Percentiles rank a stretch among this genome's conserved stretches.
Conservation (phyloP, 1,284 basidiomycete species). For the Moesziomyces globuligerus region DNA sequence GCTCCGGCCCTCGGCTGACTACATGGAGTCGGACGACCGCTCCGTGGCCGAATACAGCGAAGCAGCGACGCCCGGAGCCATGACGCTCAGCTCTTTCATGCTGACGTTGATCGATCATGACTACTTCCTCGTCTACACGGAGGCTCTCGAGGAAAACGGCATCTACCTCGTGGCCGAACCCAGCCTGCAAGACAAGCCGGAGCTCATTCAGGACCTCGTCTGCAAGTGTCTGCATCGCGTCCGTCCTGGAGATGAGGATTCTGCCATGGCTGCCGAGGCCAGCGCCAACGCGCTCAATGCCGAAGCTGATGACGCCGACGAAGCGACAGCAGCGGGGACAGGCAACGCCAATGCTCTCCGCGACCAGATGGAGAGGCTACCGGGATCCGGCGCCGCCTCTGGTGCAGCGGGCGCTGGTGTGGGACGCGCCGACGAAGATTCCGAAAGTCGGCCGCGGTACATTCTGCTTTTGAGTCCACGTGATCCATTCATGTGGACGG, state of each 20-base stretch:
- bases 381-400: background rate
- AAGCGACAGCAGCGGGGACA: conserved; percentile 11
- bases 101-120: conserved; percentile 82
- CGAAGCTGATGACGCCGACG: conserved; percentile 40
- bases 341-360: conserved; percentile 28
- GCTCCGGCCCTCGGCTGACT: conserved; percentile 46
- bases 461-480: conserved; percentile 87
- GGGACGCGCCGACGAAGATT: conserved; percentile 68
- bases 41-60: conserved; percentile 23
- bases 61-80: conserved; percentile 8
- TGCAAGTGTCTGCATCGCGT: conserved; percentile 75
- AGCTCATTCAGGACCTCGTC: conserved; percentile 82
- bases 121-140: conserved; percentile 94
- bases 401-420: conserved; percentile 42
- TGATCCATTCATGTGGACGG: conserved; percentile 91
- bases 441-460: conserved; percentile 72
- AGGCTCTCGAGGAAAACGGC: conserved; percentile 86
- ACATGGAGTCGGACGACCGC: conserved; percentile 33
- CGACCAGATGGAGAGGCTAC: conserved; percentile 43
- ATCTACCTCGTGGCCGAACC: conserved; percentile 91
- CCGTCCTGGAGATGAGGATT: conserved; percentile 46
- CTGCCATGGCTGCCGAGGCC: conserved; percentile 37
- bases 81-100: conserved; percentile 81
- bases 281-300: conserved; percentile 32
- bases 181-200: conserved; percentile 83